phyloP scores from a whole-genome alignment of 148 eudicot species.

The Heliamphora exappendiculata region DNA sequence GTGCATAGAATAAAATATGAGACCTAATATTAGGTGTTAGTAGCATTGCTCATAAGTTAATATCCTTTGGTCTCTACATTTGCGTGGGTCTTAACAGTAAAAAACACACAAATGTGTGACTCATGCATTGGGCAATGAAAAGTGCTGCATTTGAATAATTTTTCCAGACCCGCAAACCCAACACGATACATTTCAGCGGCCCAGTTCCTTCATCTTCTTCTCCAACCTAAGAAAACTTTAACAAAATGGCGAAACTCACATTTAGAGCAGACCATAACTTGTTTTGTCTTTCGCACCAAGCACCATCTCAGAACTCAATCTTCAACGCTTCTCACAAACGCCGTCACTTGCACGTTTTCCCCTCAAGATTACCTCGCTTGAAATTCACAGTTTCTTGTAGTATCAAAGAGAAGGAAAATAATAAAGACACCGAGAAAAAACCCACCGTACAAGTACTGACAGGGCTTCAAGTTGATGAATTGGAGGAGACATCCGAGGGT shows the following conservation, averaged over 20 bases:
- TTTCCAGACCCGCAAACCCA: too few species aligned
- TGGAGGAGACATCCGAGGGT: constrained; percentile 24
- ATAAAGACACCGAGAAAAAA: constrained; percentile 21
- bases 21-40: too few species aligned
- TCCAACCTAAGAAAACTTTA: neutral
- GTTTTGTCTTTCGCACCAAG: constrained; percentile 8
- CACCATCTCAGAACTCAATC: constrained; percentile 8
- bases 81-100: neutral
- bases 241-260: constrained; percentile 45
- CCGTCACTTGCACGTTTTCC: constrained; percentile 4
- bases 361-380: constrained; percentile 21
- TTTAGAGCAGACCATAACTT: constrained; percentile 18
- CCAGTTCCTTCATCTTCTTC: neutral
- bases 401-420: constrained; percentile 37
- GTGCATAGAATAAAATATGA: too few species aligned
- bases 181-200: neutral
- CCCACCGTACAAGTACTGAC: constrained; percentile 13
- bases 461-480: constrained; percentile 34
- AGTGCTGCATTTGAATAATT: too few species aligned
- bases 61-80: too few species aligned
- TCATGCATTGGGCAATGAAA: too few species aligned
- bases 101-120: too few species aligned
- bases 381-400: constrained; percentile 34
- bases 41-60: too few species aligned
- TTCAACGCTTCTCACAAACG: constrained; percentile 13